phyloP scores from a whole-genome alignment of 192 early-diverging fungal genomes.

The Thamnidium elegans region DNA sequence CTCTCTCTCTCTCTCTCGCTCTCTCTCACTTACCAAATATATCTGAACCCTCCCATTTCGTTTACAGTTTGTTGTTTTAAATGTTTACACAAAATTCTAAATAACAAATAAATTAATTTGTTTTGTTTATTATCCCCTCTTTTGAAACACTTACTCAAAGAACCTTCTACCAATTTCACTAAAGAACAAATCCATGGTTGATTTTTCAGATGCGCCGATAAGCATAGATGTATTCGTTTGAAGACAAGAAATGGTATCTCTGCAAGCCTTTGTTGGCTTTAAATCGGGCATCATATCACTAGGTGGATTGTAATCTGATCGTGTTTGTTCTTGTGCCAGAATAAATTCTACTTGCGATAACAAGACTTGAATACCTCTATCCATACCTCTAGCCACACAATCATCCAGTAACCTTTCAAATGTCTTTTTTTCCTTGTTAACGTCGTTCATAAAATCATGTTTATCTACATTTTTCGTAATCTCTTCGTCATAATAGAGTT shows the following conservation, averaged over 20 bases:
- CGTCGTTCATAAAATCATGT: constrained; percentile 85
- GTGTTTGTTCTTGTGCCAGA: constrained; percentile 65
- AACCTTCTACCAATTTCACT: constrained; percentile 85
- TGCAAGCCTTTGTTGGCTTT: constrained; percentile 83
- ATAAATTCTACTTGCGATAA: constrained; percentile 84
- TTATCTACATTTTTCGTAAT: constrained; percentile 83
- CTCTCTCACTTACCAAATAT: constrained; percentile 60
- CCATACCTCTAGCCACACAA: constrained; percentile 87
- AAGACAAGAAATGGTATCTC: constrained; percentile 72
- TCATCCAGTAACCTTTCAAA: constrained; percentile 89
- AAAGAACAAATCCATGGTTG: constrained; percentile 87
- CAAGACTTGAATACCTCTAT: constrained; percentile 82
- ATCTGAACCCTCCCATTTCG: constrained; percentile 83
- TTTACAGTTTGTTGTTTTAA: constrained; percentile 78
- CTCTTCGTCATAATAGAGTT: constrained; percentile 89
- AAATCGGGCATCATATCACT: constrained; percentile 55
- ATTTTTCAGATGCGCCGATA: constrained; percentile 73
- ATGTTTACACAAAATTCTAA: constrained; percentile 79
- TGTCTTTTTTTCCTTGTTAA: constrained; percentile 88
- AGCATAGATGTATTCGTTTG: constrained; percentile 73
- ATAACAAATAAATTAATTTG: not conserved
- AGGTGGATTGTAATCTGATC: constrained; percentile 74
- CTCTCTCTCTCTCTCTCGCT: not conserved
- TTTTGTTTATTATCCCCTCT: too few relatives aligned
- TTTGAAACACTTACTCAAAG: constrained; percentile 65